These are phyloP conservation scores for Boletus bicolor DNA, from an alignment of 768 basidiomycete species.

Conservation along the genomic window DNA sequence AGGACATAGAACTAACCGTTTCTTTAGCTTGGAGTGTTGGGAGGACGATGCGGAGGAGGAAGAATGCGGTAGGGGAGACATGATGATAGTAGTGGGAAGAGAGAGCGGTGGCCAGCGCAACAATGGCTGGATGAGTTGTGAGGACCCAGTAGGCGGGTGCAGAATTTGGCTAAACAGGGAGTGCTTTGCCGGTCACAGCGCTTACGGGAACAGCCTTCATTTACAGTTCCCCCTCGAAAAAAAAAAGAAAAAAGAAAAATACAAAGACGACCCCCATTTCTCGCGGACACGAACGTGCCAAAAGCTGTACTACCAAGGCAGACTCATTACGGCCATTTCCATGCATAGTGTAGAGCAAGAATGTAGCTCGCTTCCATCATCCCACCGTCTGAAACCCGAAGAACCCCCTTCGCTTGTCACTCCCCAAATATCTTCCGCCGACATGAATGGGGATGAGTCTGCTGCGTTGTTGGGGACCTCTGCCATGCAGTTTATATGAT, in stretches of 20 bases:
- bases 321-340: not conserved
- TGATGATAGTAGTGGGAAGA: slow-evolving; percentile 38
- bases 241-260: not conserved
- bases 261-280: not conserved
- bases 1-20: slow-evolving; percentile 29
- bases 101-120: slow-evolving; percentile 40
- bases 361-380: not conserved
- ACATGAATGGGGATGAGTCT: not conserved
- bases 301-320: not conserved
- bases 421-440: slow-evolving; percentile 2
- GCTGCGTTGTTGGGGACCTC: not conserved
- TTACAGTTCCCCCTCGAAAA: not conserved
- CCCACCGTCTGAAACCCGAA: not conserved
- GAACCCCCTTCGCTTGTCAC: not conserved
- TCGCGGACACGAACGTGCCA: not conserved
- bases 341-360: not conserved
- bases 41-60: slow-evolving; percentile 26
- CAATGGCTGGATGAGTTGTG: slow-evolving; percentile 39
- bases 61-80: slow-evolving; percentile 30
- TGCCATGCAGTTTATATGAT: slow-evolving; percentile 8
- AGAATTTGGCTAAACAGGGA: slow-evolving; percentile 35
- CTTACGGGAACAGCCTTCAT: slow-evolving; percentile 23
- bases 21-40: slow-evolving; percentile 26
- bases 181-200: slow-evolving; percentile 38
- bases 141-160: slow-evolving; percentile 31